Evolutionary conservation across 2,329 filamentous ascomycete species (phyloP), one percentile per base, ranked within the genome.

Genomic region (Sporothrix inflata): DNA sequence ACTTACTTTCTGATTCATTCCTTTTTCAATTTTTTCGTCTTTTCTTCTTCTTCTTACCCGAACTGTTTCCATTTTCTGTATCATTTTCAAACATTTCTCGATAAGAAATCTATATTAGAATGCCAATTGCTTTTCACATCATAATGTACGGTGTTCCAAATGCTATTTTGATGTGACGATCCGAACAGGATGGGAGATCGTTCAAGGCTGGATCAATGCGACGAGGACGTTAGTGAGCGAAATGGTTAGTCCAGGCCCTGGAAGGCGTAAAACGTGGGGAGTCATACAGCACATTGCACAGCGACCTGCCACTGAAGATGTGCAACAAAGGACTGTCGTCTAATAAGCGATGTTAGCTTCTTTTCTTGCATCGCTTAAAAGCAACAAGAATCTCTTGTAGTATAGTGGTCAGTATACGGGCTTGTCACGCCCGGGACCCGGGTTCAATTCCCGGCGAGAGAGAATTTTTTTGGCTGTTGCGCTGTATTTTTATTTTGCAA

Each of bases 341-440:
- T 49, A 7, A 49, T 49, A 49, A 9, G 19, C 2, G 19, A 21
- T 49, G 1, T 19, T 57, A 57, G 27, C 19, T 27, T 3, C 0
- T 9, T n/a, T 4, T 11, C 5, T 7, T 1, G 3, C 45, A 67
- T 51, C 45, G 16, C 9, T 67, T 27, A 53, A 34, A 21, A 27
- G 38, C 21, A 38, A 11, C 9, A 24, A 47, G 19, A 34, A 24
- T 73, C 72, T 73, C 70, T 67, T 66, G 72, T 73, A 73, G 72
- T 73, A 73, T 73, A 73, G 72, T 73, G 72, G 72, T 71, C 70
- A 73, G 72, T 71, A 73, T 73, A 73, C 69, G 71, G 71, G 71
- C 71, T 73, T 73, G 71, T 73, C 71, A 73, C 71, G 71, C 71
- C 71, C 71, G 71, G 71, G 71, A 73, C 71, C 71, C 71, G 71